Evolutionary conservation across 805 yeast genomes (phyloP).

Genomic region (Saturnispora zaruensis): DNA sequence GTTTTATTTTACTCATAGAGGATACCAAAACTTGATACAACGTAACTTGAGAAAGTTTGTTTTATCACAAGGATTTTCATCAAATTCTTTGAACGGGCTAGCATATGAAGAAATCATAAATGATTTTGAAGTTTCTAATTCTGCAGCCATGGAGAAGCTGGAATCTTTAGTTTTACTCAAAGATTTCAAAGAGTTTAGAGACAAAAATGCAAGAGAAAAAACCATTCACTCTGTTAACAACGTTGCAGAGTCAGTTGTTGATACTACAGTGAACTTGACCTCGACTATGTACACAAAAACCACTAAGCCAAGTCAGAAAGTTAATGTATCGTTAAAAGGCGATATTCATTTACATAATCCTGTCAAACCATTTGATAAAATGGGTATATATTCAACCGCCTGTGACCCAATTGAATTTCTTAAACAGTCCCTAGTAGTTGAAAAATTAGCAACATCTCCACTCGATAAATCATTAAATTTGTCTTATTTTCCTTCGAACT

Average conservation of each 20-base stretch:
- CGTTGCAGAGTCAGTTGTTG: slow-evolving; percentile 23
- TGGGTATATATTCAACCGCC: slow-evolving; percentile 28
- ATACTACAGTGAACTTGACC: slow-evolving; percentile 24
- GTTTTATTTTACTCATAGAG: slow-evolving; percentile 32
- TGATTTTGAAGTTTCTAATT: slow-evolving; percentile 32
- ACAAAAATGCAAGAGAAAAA: slow-evolving; percentile 30
- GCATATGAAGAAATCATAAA: slow-evolving; percentile 30
- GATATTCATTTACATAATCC: slow-evolving; percentile 28
- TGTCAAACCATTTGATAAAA: slow-evolving; percentile 25
- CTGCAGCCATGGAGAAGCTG: slow-evolving; percentile 30
- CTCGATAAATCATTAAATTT: background rate
- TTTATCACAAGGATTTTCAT: slow-evolving; percentile 7
- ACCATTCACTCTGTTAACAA: slow-evolving; percentile 19
- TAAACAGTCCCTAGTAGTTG: background rate
- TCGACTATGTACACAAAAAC: slow-evolving; percentile 27
- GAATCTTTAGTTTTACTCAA: slow-evolving; percentile 32
- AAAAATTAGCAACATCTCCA: background rate
- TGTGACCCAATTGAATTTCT: slow-evolving; percentile 24
- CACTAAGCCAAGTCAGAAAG: slow-evolving; percentile 24
- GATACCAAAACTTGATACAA: slow-evolving; percentile 27
- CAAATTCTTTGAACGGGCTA: slow-evolving; percentile 1
- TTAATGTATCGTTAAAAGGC: slow-evolving; percentile 16
- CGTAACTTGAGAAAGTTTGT: slow-evolving; percentile 26
- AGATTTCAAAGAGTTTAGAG: slow-evolving; percentile 31
- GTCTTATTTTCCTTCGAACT: slow-evolving; percentile 1